These are phyloP conservation scores for Ploettnerulaceae sp. DNA, from an alignment of 2,329 filamentous ascomycete species.

Conservation along the genomic window DNA sequence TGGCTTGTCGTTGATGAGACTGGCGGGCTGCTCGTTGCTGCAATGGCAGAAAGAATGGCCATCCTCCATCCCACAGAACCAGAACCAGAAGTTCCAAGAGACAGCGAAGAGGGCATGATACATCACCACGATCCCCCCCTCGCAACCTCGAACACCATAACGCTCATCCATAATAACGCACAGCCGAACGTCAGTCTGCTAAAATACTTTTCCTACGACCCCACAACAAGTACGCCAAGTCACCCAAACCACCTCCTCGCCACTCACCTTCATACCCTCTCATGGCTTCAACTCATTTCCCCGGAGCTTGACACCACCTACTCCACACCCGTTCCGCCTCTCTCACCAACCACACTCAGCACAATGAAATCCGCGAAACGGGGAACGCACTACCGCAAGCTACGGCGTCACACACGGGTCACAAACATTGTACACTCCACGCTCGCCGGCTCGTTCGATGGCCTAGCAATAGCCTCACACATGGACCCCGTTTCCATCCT, in stretches of 20 bases:
- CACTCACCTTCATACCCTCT: slow-evolving; percentile 75
- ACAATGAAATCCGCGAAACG: slow-evolving; percentile 77
- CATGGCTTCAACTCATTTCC: slow-evolving; percentile 85
- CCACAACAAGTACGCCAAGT: slow-evolving; percentile 43
- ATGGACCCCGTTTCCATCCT: slow-evolving; percentile 80
- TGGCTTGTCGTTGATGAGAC: slow-evolving; percentile 69
- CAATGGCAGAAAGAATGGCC: slow-evolving; percentile 66
- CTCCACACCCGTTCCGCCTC: slow-evolving; percentile 54
- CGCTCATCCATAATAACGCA: slow-evolving; percentile 72
- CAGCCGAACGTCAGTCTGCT: slow-evolving; percentile 85
- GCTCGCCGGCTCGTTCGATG: slow-evolving; percentile 72
- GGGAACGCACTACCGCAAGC: slow-evolving; percentile 84
- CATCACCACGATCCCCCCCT: slow-evolving; percentile 18
- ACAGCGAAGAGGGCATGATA: slow-evolving; percentile 11
- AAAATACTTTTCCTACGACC: slow-evolving; percentile 84
- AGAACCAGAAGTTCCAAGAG: slow-evolving; percentile 16
- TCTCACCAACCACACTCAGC: slow-evolving; percentile 56
- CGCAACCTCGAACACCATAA: slow-evolving; percentile 60
- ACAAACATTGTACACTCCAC: slow-evolving; percentile 70
- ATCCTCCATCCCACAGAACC: slow-evolving; percentile 45
- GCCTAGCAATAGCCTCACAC: slow-evolving; percentile 72
- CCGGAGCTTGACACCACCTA: slow-evolving; percentile 74
- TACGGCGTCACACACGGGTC: slow-evolving; percentile 71
- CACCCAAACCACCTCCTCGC: slow-evolving; percentile 69
- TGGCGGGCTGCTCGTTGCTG: slow-evolving; percentile 63